phyloP scores from a whole-genome alignment of 192 early-diverging fungal genomes.

The Coemansia sp. region DNA sequence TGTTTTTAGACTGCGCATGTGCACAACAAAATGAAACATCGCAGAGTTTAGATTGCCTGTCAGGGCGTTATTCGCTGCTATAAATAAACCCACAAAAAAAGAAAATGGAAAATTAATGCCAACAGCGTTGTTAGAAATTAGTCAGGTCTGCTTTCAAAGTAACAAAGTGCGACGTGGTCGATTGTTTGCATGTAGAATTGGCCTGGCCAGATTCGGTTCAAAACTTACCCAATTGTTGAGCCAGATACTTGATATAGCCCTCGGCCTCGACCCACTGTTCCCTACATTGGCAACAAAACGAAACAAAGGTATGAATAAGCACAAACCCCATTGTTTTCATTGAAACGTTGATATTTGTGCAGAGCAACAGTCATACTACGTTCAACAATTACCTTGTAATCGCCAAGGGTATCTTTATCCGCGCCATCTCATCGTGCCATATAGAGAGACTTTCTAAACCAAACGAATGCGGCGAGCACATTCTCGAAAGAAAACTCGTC shows the following conservation, averaged over 20 bases:
- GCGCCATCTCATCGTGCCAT: constrained; percentile 50
- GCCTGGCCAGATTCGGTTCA: too few relatives aligned
- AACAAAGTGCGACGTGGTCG: too few relatives aligned
- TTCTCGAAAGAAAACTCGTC: constrained; percentile 28
- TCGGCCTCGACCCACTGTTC: constrained; percentile 44
- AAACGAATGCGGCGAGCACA: constrained; percentile 42
- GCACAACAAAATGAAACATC: constrained; percentile 43
- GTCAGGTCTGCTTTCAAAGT: background rate
- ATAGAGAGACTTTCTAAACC: constrained; percentile 42
- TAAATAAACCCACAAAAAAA: constrained; percentile 15
- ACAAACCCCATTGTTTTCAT: too few relatives aligned
- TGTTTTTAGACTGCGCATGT: constrained; percentile 50
- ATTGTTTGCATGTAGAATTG: background rate
- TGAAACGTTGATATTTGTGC: too few relatives aligned
- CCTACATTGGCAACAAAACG: constrained; percentile 10
- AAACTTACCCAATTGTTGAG: constrained; percentile 30
- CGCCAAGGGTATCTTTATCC: constrained; percentile 14
- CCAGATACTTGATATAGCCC: constrained; percentile 30
- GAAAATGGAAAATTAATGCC: too few relatives aligned
- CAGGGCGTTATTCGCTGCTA: constrained; percentile 36
- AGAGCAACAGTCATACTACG: too few relatives aligned
- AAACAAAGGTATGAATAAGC: too few relatives aligned
- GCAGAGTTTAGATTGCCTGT: constrained; percentile 52
- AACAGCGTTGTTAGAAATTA: too few relatives aligned
- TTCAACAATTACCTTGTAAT: constrained; percentile 15